Evolutionary conservation across 202 grass and related monocot species (phyloP).

Genomic region (Zoysia matrella): DNA sequence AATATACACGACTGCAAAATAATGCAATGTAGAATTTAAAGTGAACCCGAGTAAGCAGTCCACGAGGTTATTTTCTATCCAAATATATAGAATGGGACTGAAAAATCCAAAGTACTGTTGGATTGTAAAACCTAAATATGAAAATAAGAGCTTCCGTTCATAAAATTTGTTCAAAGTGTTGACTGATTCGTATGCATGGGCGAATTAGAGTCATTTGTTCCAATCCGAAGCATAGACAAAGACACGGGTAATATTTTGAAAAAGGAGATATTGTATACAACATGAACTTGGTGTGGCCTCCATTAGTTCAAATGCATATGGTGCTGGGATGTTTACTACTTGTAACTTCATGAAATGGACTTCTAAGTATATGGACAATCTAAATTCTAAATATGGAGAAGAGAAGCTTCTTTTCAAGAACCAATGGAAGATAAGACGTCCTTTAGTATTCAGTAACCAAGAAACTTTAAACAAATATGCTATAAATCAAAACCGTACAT

Average conservation of each 20-base stretch:
- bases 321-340: neutral
- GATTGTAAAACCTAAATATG: neutral
- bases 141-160: neutral
- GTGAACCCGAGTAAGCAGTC: constrained; percentile 29
- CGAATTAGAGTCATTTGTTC: no score
- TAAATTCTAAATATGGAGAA: neutral
- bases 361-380: no score
- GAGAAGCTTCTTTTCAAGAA: constrained; percentile 16
- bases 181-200: no score
- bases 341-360: constrained; percentile 26
- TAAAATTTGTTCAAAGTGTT: no score
- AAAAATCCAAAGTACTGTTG: neutral
- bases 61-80: neutral
- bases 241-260: no score
- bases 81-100: neutral
- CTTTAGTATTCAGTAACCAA: neutral
- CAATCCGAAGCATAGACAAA: no score
- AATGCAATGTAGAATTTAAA: constrained; percentile 33
- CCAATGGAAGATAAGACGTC: neutral
- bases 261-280: neutral
- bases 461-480: constrained; percentile 24
- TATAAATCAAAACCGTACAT: constrained; percentile 65
- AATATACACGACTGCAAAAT: constrained; percentile 25
- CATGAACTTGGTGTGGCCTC: neutral
- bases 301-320: neutral